phyloP scores from a whole-genome alignment of 768 basidiomycete species.

The Suillus alpinus region DNA sequence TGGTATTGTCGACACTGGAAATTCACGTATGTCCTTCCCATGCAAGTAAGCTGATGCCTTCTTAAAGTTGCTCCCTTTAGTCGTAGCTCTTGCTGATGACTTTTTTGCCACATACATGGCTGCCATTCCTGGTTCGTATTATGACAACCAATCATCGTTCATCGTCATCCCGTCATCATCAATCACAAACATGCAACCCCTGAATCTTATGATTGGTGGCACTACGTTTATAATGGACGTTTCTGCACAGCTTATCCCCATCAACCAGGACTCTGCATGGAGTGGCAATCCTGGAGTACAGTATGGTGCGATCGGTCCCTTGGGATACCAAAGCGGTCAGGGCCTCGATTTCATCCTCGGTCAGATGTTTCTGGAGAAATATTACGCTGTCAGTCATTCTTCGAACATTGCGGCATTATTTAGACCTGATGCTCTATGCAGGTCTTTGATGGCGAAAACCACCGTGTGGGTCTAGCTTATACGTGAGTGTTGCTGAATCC shows the following conservation, averaged over 20 bases:
- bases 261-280: neutral
- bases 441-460: neutral
- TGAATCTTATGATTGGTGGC: neutral
- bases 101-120: constrained; percentile 5
- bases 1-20: neutral
- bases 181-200: neutral
- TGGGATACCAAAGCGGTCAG: neutral
- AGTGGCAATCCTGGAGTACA: neutral
- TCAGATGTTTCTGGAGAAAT: constrained; percentile 2
- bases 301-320: neutral
- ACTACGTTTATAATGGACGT: constrained; percentile 1
- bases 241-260: constrained; percentile 2
- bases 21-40: neutral
- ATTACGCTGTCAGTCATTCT: neutral
- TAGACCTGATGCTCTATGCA: neutral
- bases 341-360: constrained; percentile 2
- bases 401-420: neutral
- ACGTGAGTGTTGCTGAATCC: neutral
- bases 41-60: neutral
- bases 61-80: neutral
- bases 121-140: constrained; percentile 3
- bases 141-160: neutral
- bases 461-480: neutral
- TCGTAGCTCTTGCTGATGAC: neutral
- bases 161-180: constrained; percentile 4